Percentiles rank a stretch among this genome's conserved stretches.
phyloP scores from a whole-genome alignment of 2,329 filamentous ascomycete species.

The Rhytidhysteron rufulum region DNA sequence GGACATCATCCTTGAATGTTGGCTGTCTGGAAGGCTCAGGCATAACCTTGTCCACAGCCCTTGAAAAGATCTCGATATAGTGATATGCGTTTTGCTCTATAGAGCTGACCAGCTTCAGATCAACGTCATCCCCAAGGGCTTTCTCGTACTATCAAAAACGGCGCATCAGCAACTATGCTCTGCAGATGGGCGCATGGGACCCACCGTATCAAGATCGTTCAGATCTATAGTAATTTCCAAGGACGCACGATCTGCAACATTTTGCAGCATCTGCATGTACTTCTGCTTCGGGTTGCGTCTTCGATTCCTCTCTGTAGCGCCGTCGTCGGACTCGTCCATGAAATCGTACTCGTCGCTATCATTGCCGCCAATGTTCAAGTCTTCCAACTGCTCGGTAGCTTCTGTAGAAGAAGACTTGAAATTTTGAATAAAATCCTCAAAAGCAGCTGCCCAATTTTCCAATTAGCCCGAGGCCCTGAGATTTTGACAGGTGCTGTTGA shows the following conservation, averaged over 20 bases:
- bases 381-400: conserved; percentile 76
- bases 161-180: background rate
- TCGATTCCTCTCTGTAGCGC: conserved; percentile 38
- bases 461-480: conserved; percentile 30
- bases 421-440: conserved; percentile 80
- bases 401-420: conserved; percentile 79
- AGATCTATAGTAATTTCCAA: conserved; percentile 82
- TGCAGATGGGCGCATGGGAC: conserved; percentile 19
- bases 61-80: conserved; percentile 87
- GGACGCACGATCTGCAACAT: conserved; percentile 74
- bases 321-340: conserved; percentile 63
- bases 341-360: conserved; percentile 89
- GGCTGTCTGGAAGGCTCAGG: conserved; percentile 74
- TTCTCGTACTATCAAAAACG: conserved; percentile 67
- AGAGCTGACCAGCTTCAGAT: conserved; percentile 70
- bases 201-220: conserved; percentile 76
- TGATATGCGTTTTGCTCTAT: conserved; percentile 91
- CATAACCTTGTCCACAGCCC: conserved; percentile 83
- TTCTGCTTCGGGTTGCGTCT: conserved; percentile 63
- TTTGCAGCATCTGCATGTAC: conserved; percentile 83
- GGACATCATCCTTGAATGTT: conserved; percentile 94
- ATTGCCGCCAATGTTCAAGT: conserved; percentile 82
- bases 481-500: conserved; percentile 17
- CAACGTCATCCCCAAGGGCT: conserved; percentile 56
- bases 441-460: conserved; percentile 60